These are phyloP conservation scores for peach (Prunus persica) DNA, from an alignment of 306 rosid genomes.

Conservation along the genomic window Prunus_persica_NCBIv2 NC_034013.1:16006001-16006500, in stretches of 20 bases:
- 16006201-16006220: neutral
- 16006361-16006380: constrained; percentile 81
- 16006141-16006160: too few relatives aligned
- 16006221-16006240: neutral
- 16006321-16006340: constrained; percentile 72
- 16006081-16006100: neutral
- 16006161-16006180: neutral
- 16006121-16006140: neutral
- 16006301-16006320: constrained; percentile 80
- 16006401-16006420: constrained; percentile 9
- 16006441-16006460: constrained; percentile 51
- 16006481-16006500: constrained; percentile 70
- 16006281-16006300: neutral
- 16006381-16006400: constrained; percentile 24
- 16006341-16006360: constrained; percentile 73
- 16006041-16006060: constrained; percentile 55
- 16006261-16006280: neutral
- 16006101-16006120: neutral
- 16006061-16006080: constrained; percentile 78
- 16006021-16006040: constrained; percentile 71
- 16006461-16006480: constrained; percentile 95
- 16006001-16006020: constrained; percentile 42
- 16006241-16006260: neutral
- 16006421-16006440: neutral
- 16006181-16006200: neutral